Conservation (phyloP, 2,329 filamentous ascomycete genomes). For the Alternaria conjuncta region DNA sequence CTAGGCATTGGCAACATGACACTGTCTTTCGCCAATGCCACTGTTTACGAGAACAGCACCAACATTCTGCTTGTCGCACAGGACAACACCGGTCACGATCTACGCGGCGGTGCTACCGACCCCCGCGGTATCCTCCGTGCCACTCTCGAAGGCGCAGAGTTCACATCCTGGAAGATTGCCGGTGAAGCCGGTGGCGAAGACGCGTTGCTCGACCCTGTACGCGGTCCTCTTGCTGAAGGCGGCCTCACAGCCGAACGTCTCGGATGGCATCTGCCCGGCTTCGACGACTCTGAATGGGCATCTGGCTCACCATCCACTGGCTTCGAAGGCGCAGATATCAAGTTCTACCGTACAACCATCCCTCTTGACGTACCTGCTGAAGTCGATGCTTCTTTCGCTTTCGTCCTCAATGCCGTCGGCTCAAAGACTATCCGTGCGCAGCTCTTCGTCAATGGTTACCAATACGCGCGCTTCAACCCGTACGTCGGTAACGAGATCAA, state of each 20-base stretch:
- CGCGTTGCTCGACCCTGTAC: conserved; percentile 59
- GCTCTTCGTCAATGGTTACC: conserved; percentile 70
- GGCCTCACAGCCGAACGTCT: conserved; percentile 65
- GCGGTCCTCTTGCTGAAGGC: conserved; percentile 64
- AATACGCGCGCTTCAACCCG: conserved; percentile 66
- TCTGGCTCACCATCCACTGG: conserved; percentile 47
- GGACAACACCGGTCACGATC: conserved; percentile 67
- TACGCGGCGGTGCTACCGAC: conserved; percentile 56
- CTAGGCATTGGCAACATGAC: conserved; percentile 45
- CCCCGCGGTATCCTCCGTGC: conserved; percentile 62
- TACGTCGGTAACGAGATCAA: conserved; percentile 66
- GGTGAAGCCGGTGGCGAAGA: conserved; percentile 62
- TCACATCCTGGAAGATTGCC: conserved; percentile 64
- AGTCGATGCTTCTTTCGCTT: conserved; percentile 64
- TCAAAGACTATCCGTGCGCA: conserved; percentile 59
- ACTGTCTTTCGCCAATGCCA: conserved; percentile 60
- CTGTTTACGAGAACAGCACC: conserved; percentile 45
- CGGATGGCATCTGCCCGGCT: conserved; percentile 65
- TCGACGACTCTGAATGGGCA: conserved; percentile 57
- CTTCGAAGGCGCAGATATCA: conserved; percentile 59
- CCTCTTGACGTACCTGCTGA: conserved; percentile 59
- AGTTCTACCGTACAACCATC: conserved; percentile 62
- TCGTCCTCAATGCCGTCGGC: conserved; percentile 57
- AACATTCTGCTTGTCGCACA: conserved; percentile 64
- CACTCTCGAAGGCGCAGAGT: conserved; percentile 54